Conservation (phyloP, 495 filamentous ascomycete species). For the Daldinia concentrica region DNA sequence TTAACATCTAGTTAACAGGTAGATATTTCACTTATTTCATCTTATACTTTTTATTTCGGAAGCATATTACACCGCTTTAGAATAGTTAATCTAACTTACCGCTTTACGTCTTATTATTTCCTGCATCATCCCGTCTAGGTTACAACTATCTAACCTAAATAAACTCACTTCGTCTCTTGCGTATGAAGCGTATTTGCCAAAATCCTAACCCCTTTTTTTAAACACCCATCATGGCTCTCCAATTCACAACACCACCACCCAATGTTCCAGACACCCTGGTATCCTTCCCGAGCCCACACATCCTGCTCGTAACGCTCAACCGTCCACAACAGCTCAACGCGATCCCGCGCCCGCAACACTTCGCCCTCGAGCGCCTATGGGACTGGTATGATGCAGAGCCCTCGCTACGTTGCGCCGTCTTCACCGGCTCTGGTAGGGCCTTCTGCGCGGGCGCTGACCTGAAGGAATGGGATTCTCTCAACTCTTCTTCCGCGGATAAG, state of each 20-base stretch:
- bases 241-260: constrained; percentile 45
- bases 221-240: constrained; percentile 13
- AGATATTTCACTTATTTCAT: no score
- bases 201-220: neutral
- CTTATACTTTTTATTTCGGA: no score
- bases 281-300: constrained; percentile 63
- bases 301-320: constrained; percentile 71
- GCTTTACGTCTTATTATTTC: no score
- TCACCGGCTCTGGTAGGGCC: constrained; percentile 64
- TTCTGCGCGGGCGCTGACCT: constrained; percentile 71
- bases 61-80: no score
- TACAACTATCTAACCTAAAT: neutral
- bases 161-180: no score
- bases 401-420: constrained; percentile 61
- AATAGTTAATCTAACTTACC: no score
- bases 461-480: constrained; percentile 50
- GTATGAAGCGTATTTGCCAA: neutral
- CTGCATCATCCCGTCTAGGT: no score
- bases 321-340: constrained; percentile 67
- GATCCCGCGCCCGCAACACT: constrained; percentile 61
- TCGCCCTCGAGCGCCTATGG: constrained; percentile 61
- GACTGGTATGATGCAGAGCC: constrained; percentile 68
- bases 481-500: constrained; percentile 3
- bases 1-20: no score
- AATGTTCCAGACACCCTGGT: constrained; percentile 54